Evolutionary conservation across 2,329 filamentous ascomycete genomes (phyloP).

Genomic region (Tolypocladium album): DNA sequence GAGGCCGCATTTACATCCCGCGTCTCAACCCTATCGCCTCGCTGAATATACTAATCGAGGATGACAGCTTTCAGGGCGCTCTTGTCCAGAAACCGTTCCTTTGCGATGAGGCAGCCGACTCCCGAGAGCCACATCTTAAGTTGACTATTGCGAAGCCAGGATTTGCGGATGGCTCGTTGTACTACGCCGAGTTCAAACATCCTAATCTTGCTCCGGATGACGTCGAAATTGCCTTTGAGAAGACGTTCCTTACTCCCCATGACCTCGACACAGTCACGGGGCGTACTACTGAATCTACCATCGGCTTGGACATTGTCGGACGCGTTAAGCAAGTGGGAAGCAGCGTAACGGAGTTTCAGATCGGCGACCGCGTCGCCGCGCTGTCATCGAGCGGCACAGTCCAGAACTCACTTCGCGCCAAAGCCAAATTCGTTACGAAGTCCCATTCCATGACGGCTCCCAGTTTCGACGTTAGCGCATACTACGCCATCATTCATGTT

Average conservation of each 20-base stretch:
- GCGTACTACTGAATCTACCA: conserved; percentile 13
- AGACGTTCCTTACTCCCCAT: conserved; percentile 20
- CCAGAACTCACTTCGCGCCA: conserved; percentile 19
- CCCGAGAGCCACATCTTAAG: conserved; percentile 5
- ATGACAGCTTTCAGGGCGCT: conserved; percentile 5
- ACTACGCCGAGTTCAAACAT: conserved; percentile 11
- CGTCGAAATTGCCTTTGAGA: conserved; percentile 28
- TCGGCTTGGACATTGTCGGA: conserved; percentile 32
- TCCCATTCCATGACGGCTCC: conserved; percentile 19
- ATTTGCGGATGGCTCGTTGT: conserved; percentile 11
- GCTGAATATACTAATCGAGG: conserved; percentile 36
- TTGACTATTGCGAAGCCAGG: conserved; percentile 16
- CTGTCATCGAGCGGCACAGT: conserved; percentile 24
- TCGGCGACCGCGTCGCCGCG: conserved; percentile 31
- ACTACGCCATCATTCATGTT: conserved; percentile 27
- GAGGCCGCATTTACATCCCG: conserved; percentile 29
- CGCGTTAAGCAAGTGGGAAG: conserved; percentile 22
- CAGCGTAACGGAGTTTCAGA: conserved; percentile 16
- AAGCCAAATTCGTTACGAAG: conserved; percentile 24
- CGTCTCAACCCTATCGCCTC: conserved; percentile 27
- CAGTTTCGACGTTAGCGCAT: conserved; percentile 28
- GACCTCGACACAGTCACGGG: conserved; percentile 27
- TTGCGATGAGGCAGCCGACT: not conserved
- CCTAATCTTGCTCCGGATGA: conserved; percentile 17
- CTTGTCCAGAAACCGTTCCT: conserved; percentile 10